These are phyloP conservation scores for Mortierella sp. DNA, from an alignment of 371 early-diverging fungal species.

Conservation along the genomic window DNA sequence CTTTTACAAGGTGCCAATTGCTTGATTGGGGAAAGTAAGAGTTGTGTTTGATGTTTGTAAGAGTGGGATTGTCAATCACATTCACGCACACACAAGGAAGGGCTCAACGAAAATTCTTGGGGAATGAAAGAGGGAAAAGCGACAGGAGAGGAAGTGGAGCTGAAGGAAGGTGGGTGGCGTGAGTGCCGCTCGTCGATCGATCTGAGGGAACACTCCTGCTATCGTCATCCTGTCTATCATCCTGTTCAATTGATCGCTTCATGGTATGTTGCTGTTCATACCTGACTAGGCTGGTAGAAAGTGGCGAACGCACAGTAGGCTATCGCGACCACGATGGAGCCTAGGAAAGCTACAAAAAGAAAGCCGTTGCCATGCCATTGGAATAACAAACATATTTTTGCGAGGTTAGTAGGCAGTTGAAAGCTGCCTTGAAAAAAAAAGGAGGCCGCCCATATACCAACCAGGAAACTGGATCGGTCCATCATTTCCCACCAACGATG, in stretches of 20 bases:
- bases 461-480: background rate
- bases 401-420: background rate
- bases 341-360: conserved; percentile 35
- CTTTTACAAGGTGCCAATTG: background rate
- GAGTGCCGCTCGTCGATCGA: conserved; percentile 7
- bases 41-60: background rate
- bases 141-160: background rate
- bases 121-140: background rate
- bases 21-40: background rate
- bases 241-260: background rate
- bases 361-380: background rate
- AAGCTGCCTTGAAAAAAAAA: background rate
- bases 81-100: background rate
- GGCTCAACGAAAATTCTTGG: conserved; percentile 6
- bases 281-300: conserved; percentile 49
- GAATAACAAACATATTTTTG: background rate
- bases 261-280: conserved; percentile 12
- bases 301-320: conserved; percentile 52
- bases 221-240: background rate
- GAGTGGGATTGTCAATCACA: background rate
- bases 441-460: background rate
- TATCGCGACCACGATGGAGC: conserved; percentile 34
- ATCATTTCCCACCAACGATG: background rate
- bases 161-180: conserved; percentile 3
- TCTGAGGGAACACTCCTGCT: background rate